Percentiles rank a stretch among this genome's conserved stretches.
Conservation (phyloP, 2,329 filamentous ascomycete genomes). For the Beauveria caledonica region DNA sequence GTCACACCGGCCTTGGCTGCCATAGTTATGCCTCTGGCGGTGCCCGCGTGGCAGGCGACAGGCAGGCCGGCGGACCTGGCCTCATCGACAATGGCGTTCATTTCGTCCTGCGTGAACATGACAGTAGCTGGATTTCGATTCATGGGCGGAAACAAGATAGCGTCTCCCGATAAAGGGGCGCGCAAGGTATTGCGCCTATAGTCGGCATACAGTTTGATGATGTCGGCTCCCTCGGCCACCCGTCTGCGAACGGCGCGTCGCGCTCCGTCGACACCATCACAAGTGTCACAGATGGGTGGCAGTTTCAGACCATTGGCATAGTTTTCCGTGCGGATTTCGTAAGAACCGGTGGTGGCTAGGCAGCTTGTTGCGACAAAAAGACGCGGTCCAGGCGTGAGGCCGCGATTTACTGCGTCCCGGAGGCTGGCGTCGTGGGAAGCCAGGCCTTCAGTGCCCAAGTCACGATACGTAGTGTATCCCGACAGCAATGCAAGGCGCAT, state of each 20-base stretch:
- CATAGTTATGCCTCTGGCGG: slow-evolving; percentile 34
- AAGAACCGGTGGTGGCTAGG: slow-evolving; percentile 41
- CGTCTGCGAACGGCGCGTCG: slow-evolving; percentile 37
- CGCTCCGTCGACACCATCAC: slow-evolving; percentile 39
- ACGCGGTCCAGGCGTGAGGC: slow-evolving; percentile 44
- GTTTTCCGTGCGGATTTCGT: slow-evolving; percentile 42
- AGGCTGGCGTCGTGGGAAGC: slow-evolving; percentile 41
- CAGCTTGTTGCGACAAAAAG: slow-evolving; percentile 47
- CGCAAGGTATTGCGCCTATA: slow-evolving; percentile 37
- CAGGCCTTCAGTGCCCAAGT: slow-evolving; percentile 46
- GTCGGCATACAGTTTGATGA: slow-evolving; percentile 45
- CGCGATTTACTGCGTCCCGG: slow-evolving; percentile 45
- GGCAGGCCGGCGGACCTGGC: slow-evolving; percentile 32
- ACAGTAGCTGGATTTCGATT: slow-evolving; percentile 33
- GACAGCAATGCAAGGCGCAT: slow-evolving; percentile 43
- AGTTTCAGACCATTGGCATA: slow-evolving; percentile 19
- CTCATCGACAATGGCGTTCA: slow-evolving; percentile 41
- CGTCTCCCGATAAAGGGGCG: slow-evolving; percentile 25
- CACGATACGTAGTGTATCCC: slow-evolving; percentile 51
- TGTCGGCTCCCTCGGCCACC: slow-evolving; percentile 39
- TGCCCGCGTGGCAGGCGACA: slow-evolving; percentile 35
- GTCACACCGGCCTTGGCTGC: slow-evolving; percentile 38
- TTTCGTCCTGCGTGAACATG: slow-evolving; percentile 40
- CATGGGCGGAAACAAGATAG: slow-evolving; percentile 20
- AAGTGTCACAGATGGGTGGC: slow-evolving; percentile 29